These are phyloP conservation scores for Lycium ferocissimum DNA, from an alignment of 257 asterid genomes.

Conservation along the genomic window DNA sequence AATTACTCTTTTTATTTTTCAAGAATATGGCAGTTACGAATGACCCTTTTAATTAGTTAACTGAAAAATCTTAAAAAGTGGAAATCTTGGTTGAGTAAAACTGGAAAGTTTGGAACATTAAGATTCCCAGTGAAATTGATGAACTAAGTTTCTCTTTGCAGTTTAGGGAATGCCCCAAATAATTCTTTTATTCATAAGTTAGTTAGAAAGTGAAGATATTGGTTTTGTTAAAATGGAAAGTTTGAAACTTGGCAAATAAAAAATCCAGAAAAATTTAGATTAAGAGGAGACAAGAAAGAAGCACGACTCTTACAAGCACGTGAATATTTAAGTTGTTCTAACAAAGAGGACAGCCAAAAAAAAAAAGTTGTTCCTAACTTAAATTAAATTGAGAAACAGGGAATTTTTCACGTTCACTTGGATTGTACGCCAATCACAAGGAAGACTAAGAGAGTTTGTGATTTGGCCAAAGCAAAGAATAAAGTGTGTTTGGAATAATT, in stretches of 20 bases:
- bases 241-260: background rate
- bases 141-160: background rate
- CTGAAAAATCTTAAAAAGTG: background rate
- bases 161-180: background rate
- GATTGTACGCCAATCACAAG: background rate
- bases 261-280: conserved; percentile 5
- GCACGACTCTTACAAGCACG: background rate
- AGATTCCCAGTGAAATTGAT: background rate
- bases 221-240: background rate
- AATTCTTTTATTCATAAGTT: background rate
- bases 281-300: background rate
- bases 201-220: background rate
- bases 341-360: background rate
- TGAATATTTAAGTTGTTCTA: background rate
- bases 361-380: background rate
- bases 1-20: background rate
- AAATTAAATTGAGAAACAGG: background rate
- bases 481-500: conserved; percentile 10
- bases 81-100: conserved; percentile 9
- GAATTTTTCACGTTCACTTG: background rate
- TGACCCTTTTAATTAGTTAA: background rate
- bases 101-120: background rate
- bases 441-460: background rate
- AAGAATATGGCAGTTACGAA: background rate
- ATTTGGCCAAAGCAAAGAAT: conserved; percentile 20